phyloP scores from a whole-genome alignment of 495 filamentous ascomycete genomes.

The Hapsidospora chrysogenum region DNA sequence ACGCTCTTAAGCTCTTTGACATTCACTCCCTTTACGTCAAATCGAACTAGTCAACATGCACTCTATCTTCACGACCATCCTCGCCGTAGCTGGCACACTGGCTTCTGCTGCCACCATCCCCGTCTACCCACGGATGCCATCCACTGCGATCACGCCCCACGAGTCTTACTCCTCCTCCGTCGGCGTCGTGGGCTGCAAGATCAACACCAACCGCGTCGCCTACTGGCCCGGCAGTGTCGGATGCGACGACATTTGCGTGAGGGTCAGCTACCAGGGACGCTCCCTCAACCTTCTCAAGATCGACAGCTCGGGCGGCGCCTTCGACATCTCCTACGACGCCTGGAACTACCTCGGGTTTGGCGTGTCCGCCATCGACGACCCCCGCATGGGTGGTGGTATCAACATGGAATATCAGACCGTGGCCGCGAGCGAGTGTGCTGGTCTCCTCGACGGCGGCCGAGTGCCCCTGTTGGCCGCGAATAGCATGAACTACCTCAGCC shows the following conservation, averaged over 20 bases:
- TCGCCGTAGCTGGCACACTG: too few species aligned
- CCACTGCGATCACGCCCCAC: conserved; percentile 15
- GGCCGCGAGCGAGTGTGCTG: conserved; percentile 8
- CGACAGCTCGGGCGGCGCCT: conserved; percentile 11
- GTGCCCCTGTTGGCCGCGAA: conserved; percentile 13
- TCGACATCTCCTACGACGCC: conserved; percentile 16
- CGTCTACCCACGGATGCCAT: too few species aligned
- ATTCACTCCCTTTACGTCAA: too few species aligned
- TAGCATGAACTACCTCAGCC: conserved; percentile 12
- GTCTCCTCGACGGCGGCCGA: conserved; percentile 8
- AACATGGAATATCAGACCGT: conserved; percentile 9
- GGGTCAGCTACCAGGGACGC: conserved; percentile 11
- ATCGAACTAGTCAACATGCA: too few species aligned
- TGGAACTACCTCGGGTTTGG: conserved; percentile 13
- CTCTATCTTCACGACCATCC: too few species aligned
- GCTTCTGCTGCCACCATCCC: too few species aligned
- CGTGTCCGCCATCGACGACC: conserved; percentile 6
- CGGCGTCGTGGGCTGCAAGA: conserved; percentile 18
- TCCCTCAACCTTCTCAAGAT: conserved; percentile 10
- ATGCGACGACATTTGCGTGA: conserved; percentile 15
- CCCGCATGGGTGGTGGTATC: conserved; percentile 8
- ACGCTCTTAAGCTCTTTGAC: too few species aligned
- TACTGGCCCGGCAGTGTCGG: conserved; percentile 12
- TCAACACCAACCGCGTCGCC: conserved; percentile 15
- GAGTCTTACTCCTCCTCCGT: conserved; percentile 12